Evolutionary conservation across 2,329 filamentous ascomycete genomes (phyloP).

Genomic region (Phyllosticta citriasiana): DNA sequence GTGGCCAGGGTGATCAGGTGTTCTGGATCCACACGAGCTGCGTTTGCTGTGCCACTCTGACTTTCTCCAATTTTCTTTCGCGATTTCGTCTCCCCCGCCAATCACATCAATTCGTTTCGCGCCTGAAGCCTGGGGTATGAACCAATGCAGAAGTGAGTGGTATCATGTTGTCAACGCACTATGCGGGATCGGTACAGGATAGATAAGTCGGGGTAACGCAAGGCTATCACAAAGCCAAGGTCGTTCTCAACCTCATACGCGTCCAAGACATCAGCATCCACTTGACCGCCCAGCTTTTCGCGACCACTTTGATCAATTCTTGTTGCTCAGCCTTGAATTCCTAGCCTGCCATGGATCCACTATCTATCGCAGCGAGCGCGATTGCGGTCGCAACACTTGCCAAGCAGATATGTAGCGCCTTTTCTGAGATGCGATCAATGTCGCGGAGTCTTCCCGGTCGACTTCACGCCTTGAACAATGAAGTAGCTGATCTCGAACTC

Average conservation of each 20-base stretch:
- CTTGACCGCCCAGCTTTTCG: neutral
- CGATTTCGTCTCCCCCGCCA: neutral
- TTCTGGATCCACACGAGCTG: neutral
- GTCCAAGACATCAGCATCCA: neutral
- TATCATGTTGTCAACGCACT: neutral
- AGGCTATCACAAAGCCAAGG: neutral
- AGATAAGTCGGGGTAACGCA: neutral
- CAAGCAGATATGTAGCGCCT: too few species aligned
- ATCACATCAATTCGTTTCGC: neutral
- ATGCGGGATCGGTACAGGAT: neutral
- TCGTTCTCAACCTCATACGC: too few species aligned
- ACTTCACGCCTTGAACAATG: too few species aligned
- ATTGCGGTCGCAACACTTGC: too few species aligned
- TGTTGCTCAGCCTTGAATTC: neutral
- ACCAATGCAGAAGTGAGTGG: neutral
- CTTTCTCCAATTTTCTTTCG: neutral
- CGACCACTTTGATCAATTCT: too few species aligned
- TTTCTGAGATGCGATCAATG: too few species aligned
- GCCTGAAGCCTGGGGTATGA: neutral
- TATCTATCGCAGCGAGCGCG: too few species aligned
- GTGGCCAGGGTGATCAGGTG: neutral
- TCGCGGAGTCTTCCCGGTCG: too few species aligned
- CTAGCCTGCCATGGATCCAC: too few species aligned
- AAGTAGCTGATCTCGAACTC: too few species aligned
- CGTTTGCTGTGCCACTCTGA: neutral